Conservation (phyloP, 768 basidiomycete genomes). For the Tylopilus plumbeoviolaceoides region DNA sequence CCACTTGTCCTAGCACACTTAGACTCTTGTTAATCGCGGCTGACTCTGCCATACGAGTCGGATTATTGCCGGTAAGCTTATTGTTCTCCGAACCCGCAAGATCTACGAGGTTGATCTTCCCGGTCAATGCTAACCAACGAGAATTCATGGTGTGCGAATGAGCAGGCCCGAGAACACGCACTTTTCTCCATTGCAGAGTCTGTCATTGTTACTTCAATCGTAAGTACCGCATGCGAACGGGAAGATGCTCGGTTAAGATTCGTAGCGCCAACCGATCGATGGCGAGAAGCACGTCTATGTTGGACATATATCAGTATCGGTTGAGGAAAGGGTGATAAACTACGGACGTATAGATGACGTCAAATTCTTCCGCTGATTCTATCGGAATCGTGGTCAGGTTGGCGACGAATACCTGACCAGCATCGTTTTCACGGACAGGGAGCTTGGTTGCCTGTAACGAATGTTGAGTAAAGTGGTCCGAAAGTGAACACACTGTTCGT, state of each 20-base stretch:
- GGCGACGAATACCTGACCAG: conserved; percentile 52
- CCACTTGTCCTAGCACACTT: conserved; percentile 83
- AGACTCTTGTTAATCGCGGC: conserved; percentile 88
- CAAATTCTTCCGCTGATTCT: conserved; percentile 44
- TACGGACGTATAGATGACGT: conserved; percentile 42
- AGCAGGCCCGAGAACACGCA: conserved; percentile 27
- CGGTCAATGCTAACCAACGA: conserved; percentile 48
- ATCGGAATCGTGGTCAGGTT: conserved; percentile 42
- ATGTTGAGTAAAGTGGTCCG: not conserved
- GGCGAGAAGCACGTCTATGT: conserved; percentile 62
- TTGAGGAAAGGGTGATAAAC: not conserved
- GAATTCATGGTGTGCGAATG: not conserved
- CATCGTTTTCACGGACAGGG: conserved; percentile 50
- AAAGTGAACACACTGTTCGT: too few species aligned
- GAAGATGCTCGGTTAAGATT: conserved; percentile 83
- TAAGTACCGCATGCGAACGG: conserved; percentile 84
- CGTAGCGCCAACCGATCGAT: conserved; percentile 82
- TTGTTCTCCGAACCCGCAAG: conserved; percentile 92
- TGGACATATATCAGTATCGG: not conserved
- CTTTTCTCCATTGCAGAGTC: conserved; percentile 53
- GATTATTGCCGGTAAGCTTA: conserved; percentile 85
- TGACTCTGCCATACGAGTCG: conserved; percentile 84
- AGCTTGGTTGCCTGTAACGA: conserved; percentile 46
- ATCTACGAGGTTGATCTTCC: conserved; percentile 85
- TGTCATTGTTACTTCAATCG: conserved; percentile 60